phyloP scores from a whole-genome alignment of 768 basidiomycete species.

The Tremella fuciformis region DNA sequence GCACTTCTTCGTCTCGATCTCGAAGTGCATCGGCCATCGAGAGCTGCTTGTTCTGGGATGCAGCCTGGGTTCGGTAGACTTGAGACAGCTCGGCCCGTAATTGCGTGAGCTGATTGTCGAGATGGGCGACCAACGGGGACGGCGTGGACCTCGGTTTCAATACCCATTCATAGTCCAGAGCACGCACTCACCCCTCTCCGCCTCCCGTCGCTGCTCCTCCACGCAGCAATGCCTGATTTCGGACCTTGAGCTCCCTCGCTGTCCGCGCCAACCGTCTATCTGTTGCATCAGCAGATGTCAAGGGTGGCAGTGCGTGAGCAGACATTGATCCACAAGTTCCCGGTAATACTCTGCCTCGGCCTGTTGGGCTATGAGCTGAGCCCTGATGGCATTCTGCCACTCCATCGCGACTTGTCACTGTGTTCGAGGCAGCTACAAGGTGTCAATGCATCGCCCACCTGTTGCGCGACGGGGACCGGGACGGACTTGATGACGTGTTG shows the following conservation, averaged over 20 bases:
- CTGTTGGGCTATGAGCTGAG: conserved; percentile 72
- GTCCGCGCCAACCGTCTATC: conserved; percentile 89
- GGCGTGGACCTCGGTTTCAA: conserved; percentile 47
- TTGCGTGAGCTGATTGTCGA: conserved; percentile 89
- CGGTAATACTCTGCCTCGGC: conserved; percentile 74
- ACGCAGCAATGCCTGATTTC: conserved; percentile 1
- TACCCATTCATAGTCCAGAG: not conserved
- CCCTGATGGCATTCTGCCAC: conserved; percentile 78
- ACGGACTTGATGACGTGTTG: not conserved
- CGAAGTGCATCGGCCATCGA: conserved; percentile 92
- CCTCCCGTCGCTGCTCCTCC: conserved; percentile 21
- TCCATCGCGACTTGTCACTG: conserved; percentile 15
- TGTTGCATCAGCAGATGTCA: conserved; percentile 44
- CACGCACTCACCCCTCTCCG: conserved; percentile 38
- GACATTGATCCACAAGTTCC: conserved; percentile 89
- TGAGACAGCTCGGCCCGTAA: conserved; percentile 88
- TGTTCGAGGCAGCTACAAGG: not conserved
- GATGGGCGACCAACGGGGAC: conserved; percentile 81
- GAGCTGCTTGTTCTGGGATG: conserved; percentile 87
- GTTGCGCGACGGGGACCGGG: not conserved
- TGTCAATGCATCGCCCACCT: not conserved
- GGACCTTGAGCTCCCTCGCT: conserved; percentile 67
- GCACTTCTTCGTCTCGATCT: conserved; percentile 83
- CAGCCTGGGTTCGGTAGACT: conserved; percentile 82
- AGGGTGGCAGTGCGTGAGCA: conserved; percentile 47